Evolutionary conservation across 352 stramenopile species (phyloP), one percentile per base, ranked within the genome.

Genomic region (Saprolegnia diclina): DNA sequence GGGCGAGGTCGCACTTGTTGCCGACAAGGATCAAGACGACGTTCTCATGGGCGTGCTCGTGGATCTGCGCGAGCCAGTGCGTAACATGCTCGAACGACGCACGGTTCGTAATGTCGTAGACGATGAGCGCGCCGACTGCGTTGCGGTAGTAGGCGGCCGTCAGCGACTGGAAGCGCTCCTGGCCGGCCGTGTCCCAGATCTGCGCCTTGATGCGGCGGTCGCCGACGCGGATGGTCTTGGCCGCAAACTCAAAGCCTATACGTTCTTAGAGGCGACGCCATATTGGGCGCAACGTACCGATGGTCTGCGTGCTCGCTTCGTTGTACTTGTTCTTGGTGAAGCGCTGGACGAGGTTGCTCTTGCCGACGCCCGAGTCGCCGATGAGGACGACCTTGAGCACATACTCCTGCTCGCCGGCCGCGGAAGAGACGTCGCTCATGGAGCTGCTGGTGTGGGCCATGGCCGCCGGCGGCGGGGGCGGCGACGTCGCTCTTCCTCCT

Each of bases 61-160:
- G 86, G 42, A 93, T 78, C 64, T 95, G 85, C 6, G 75, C 79
- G 64, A 94, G 76, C 87, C 87, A 94, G 24, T 80, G 79, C 5
- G 72, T 79, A 6, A 94, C 80, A 68, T 93, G 78, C 64, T 94
- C 86, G 64, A 94, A 94, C 24, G 87, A 94, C 24, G 73, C 77
- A 61, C 89, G 79, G 68, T 93, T 90, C 45, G 90, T 97, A 53
- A 97, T 91, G 73, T 97, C 91, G 73, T 97, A 97, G 24, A 97
- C 89, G 64, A 97, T 81, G 79, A 97, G 89, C 42, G 89, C 91
- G 29, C 88, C 90, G 22, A 97, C 87, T 0, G 89, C 89, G 42
- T 95, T 94, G 46, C 87, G 82, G 72, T 97, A 98, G 73, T 96
- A 98, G 32, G 90, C 87, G n/a, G 90, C 78, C 40, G 87, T 97